Conservation (phyloP, 2,329 filamentous ascomycete species). For the Coniella lustricola region DNA sequence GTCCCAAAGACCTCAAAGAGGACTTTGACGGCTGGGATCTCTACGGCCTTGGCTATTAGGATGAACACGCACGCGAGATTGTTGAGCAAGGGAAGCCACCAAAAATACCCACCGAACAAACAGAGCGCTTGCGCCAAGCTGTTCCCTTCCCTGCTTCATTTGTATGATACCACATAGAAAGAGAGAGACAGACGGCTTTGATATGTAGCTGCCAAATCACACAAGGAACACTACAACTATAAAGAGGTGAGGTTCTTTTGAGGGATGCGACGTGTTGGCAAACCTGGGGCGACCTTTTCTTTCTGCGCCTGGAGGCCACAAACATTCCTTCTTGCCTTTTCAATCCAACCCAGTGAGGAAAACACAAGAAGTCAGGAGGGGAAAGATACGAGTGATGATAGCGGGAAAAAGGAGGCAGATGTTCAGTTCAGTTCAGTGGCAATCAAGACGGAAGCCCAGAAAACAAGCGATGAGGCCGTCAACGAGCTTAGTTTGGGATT, state of each 20-base stretch:
- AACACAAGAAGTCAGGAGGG: neutral
- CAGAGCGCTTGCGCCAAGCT: conserved; percentile 4
- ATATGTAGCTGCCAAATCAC: conserved; percentile 2
- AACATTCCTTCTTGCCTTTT: neutral
- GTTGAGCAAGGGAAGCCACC: neutral
- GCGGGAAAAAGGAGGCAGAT: too few species aligned
- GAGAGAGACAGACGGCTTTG: conserved; percentile 7
- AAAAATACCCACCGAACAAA: conserved; percentile 1
- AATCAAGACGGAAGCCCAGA: too few species aligned
- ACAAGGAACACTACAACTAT: conserved; percentile 4
- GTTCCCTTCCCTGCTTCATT: conserved; percentile 15
- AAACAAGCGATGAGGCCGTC: too few species aligned
- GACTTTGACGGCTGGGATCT: conserved; percentile 27
- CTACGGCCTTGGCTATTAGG: conserved; percentile 27
- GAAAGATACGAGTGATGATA: neutral
- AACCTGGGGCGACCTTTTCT: neutral
- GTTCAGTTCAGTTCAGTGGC: too few species aligned
- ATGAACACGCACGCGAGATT: neutral
- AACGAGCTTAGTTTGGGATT: too few species aligned
- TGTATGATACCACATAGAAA: conserved; percentile 18
- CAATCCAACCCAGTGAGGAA: neutral
- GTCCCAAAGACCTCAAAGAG: conserved; percentile 16
- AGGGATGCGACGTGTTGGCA: neutral
- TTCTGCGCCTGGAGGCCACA: conserved; percentile 9
- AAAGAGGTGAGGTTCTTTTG: neutral